Conservation (phyloP, 495 filamentous ascomycete genomes). For the Collariella sp. region DNA sequence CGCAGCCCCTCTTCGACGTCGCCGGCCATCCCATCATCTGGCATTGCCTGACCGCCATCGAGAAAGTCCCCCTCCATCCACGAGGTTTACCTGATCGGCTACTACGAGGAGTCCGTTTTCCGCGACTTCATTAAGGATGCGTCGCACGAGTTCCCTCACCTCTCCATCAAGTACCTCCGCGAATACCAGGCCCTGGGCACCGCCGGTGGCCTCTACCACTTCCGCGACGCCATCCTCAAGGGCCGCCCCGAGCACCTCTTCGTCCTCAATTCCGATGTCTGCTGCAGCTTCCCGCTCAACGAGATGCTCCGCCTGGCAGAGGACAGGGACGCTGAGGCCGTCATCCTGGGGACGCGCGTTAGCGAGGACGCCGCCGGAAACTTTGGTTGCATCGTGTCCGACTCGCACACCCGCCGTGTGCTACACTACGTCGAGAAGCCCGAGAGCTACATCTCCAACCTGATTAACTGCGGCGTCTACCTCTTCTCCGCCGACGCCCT, state of each 20-base stretch:
- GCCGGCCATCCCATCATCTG: slow-evolving; percentile 97
- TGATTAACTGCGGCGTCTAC: slow-evolving; percentile 99
- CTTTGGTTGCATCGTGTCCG: slow-evolving; percentile 97
- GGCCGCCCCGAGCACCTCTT: slow-evolving; percentile 91
- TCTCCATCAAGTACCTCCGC: slow-evolving; percentile 89
- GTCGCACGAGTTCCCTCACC: slow-evolving; percentile 71
- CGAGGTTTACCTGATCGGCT: slow-evolving; percentile 95
- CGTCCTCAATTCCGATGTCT: slow-evolving; percentile 96
- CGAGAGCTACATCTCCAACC: slow-evolving; percentile 93
- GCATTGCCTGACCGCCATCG: slow-evolving; percentile 89
- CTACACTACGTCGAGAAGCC: slow-evolving; percentile 99
- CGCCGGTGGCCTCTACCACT: slow-evolving; percentile 95
- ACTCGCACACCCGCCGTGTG: slow-evolving; percentile 88
- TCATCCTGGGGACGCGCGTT: slow-evolving; percentile 90
- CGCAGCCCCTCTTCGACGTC: slow-evolving; percentile 96
- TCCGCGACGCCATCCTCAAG: slow-evolving; percentile 97
- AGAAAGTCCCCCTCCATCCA: slow-evolving; percentile 86
- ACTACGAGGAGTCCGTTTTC: slow-evolving; percentile 96
- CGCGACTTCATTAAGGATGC: slow-evolving; percentile 95
- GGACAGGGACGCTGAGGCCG: slow-evolving; percentile 93
- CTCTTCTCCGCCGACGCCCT: slow-evolving; percentile 92
- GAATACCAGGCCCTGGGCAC: slow-evolving; percentile 97
- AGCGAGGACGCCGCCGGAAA: slow-evolving; percentile 87
- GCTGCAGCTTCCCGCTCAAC: slow-evolving; percentile 94
- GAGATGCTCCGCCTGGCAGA: slow-evolving; percentile 93